Evolutionary conservation across 345 rosid genomes (phyloP), one percentile per base, ranked within the genome.

Genomic region (Carallia brachiata): DNA sequence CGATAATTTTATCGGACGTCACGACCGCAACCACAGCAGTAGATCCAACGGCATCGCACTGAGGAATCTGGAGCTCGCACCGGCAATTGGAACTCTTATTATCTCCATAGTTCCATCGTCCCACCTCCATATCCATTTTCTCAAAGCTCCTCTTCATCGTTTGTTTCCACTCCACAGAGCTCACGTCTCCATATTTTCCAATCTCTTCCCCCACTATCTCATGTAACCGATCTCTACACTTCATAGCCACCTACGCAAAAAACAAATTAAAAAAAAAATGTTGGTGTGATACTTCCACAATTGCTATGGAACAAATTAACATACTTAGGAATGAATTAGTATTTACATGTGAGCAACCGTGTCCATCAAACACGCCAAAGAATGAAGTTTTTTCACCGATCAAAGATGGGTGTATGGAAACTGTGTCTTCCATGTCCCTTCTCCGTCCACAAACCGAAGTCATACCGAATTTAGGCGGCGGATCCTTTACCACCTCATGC

Each of bases 401-500:
- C 13, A 92, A 77, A 2, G 77, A 76, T 4, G 89, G 78, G 30
- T 80, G 88, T 9, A 88, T 67, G 0, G 97, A 85, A 1, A 95
- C 94, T 3, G 98, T 87, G 65, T 95, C 99, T 79, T 95, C 99
- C 99, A 95, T 95, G 40, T 92, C 98, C 53, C 99, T 62, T 70
- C 99, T 79, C 65, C 97, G 77, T 1, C 99, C 99, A 57, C 99
- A 92, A 44, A 95, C 87, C 6, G 99, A 95, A 40, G 96, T 92
- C 86, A 82, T 74, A 1, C 98, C 99, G 9, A 79, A 85, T 78
- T 82, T 90, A 0, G 88, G 90, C 18, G 50, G 2, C 65, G 23
- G 23, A 23, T 62, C 81, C 0, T 67, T 75, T 30, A 50, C 69
- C 1, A 28, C 28, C 61, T 18, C 56, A 48, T 7, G 27, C 52